Percentiles rank a stretch among this genome's conserved stretches.
phyloP scores from a whole-genome alignment of 257 asterid genomes.

The Verbena officinalis region DNA sequence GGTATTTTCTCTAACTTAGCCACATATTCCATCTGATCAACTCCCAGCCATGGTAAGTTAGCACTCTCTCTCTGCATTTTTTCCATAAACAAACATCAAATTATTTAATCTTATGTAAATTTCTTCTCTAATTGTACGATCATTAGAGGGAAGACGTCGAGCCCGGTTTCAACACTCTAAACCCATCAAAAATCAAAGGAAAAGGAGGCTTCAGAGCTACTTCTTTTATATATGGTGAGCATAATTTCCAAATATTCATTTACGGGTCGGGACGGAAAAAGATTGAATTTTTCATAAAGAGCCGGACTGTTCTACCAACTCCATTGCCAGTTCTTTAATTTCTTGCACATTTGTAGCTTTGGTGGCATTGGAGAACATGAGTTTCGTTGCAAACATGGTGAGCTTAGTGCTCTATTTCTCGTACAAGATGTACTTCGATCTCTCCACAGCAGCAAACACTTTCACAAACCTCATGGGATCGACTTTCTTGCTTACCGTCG shows the following conservation, averaged over 20 bases:
- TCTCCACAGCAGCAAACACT: conserved; percentile 58
- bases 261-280: no score
- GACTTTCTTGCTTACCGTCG: conserved; percentile 53
- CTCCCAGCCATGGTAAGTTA: conserved; percentile 39
- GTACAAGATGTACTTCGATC: conserved; percentile 62
- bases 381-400: conserved; percentile 59
- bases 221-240: conserved; percentile 63
- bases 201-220: conserved; percentile 82
- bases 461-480: conserved; percentile 72
- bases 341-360: conserved; percentile 36
- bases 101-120: not conserved
- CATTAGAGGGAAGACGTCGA: conserved; percentile 51
- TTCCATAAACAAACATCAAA: not conserved
- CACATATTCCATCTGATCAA: not conserved
- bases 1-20: not conserved
- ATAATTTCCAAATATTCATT: no score
- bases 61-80: not conserved
- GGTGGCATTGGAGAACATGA: conserved; percentile 66
- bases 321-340: no score
- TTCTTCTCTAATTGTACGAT: not conserved
- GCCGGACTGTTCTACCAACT: no score
- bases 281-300: no score
- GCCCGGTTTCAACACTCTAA: conserved; percentile 23
- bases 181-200: conserved; percentile 27
- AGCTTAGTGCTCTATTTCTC: conserved; percentile 69